Percentiles rank a stretch among this genome's conserved stretches.
Conservation (phyloP, 2,329 filamentous ascomycete species). For the Falciphora oryzae region DNA sequence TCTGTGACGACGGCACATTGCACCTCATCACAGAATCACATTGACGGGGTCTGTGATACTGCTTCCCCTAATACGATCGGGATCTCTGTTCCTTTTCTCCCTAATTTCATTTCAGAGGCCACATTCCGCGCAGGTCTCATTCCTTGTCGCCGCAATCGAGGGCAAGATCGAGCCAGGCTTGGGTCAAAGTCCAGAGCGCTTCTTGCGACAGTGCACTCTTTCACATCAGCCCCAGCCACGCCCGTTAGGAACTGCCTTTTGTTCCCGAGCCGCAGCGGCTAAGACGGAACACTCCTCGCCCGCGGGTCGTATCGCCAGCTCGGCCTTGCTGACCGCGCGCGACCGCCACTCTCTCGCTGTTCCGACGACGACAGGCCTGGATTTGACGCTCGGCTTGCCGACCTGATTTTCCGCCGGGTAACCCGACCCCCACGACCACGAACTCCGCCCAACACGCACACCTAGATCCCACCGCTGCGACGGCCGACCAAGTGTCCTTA, state of each 20-base stretch:
- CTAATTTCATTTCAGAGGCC: slow-evolving; percentile 3
- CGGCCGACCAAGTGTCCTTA: slow-evolving; percentile 34
- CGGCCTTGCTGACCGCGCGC: not conserved
- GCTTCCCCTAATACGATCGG: slow-evolving; percentile 8
- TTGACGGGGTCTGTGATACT: slow-evolving; percentile 14
- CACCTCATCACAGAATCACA: slow-evolving; percentile 14
- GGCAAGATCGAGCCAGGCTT: slow-evolving; percentile 1
- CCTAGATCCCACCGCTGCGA: slow-evolving; percentile 9
- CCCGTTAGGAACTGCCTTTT: not conserved
- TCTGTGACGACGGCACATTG: slow-evolving; percentile 14
- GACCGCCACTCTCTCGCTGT: slow-evolving; percentile 4
- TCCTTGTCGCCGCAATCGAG: not conserved
- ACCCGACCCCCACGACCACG: slow-evolving; percentile 14
- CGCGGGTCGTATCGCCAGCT: not conserved
- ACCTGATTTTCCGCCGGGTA: slow-evolving; percentile 1
- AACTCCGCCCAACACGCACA: slow-evolving; percentile 13
- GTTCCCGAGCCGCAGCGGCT: not conserved
- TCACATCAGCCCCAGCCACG: not conserved
- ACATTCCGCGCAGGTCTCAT: slow-evolving; percentile 1
- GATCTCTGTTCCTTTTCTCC: slow-evolving; percentile 7
- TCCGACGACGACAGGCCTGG: slow-evolving; percentile 4
- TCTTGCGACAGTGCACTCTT: slow-evolving; percentile 1
- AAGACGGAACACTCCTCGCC: not conserved
- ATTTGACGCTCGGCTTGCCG: slow-evolving; percentile 11
- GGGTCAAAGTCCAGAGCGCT: not conserved